phyloP scores from a whole-genome alignment of 176 grass and related monocot genomes.

The Cymbopogon citratus region DNA sequence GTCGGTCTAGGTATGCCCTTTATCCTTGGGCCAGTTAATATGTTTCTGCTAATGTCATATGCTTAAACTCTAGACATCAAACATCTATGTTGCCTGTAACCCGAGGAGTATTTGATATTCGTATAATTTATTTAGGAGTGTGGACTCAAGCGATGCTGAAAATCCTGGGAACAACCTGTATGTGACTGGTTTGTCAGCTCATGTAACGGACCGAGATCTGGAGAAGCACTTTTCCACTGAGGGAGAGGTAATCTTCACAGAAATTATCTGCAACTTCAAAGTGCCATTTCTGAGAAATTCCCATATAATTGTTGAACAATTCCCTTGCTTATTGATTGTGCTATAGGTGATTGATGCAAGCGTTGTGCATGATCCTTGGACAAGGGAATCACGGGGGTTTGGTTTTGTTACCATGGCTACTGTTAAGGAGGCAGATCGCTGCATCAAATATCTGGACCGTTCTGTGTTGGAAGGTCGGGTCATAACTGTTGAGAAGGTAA shows the following conservation, averaged over 20 bases:
- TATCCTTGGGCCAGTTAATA: not conserved
- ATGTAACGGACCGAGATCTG: constrained; percentile 37
- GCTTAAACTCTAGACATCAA: not conserved
- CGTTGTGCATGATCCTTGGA: constrained; percentile 73
- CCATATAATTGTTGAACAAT: not conserved
- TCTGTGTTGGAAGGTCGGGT: constrained; percentile 80
- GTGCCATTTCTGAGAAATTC: not conserved
- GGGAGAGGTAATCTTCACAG: constrained; percentile 54
- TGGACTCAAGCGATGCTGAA: constrained; percentile 51
- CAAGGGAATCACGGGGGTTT: constrained; percentile 84
- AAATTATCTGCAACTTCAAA: not conserved
- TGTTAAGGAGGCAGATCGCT: constrained; percentile 54
- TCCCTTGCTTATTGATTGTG: not conserved
- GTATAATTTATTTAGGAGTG: constrained; percentile 31
- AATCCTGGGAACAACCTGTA: constrained; percentile 68
- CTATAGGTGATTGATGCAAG: constrained; percentile 58
- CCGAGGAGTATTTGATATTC: not conserved
- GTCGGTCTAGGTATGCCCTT: constrained; percentile 42
- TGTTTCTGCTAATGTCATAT: not conserved
- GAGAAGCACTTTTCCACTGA: constrained; percentile 51
- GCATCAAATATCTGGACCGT: constrained; percentile 74
- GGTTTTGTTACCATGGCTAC: constrained; percentile 87
- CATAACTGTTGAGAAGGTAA: constrained; percentile 95
- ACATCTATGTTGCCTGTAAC: not conserved
- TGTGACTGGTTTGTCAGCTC: constrained; percentile 62